Evolutionary conservation across 176 grass and related monocot genomes (phyloP), one percentile per base, ranked within the genome.

Genomic region (Cymbopogon citratus): DNA sequence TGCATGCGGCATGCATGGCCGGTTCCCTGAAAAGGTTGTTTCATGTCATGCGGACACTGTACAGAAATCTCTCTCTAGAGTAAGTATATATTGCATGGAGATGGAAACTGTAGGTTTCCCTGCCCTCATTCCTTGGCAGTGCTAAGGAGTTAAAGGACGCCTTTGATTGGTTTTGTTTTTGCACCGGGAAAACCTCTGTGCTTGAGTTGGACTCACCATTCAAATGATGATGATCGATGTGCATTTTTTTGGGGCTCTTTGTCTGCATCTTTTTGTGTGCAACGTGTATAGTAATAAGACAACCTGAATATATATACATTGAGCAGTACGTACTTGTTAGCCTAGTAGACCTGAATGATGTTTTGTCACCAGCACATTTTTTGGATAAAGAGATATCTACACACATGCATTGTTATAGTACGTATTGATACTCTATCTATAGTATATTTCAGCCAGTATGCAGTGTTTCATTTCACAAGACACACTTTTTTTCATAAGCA

Each of bases 91-190:
- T 69, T 85, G 27, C 59, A 66, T 63, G 68, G 19, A 80, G 25
- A 89, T 36, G 86, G 75, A 85, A 80, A 81, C 85, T 91, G 72
- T 34, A 61, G 38, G 45, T 31, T 74, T 81, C 16, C 52, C 66
- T 82, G 48, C 28, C 25, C 19, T 44, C n/a, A 36, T 88, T 82
- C 82, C 78, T 64, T 82, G 62, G 5, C 63, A 39, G 24, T 87
- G 89, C 66, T 84, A 81, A 85, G 73, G 41, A 79, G 7, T 80
- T 60, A 68, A 88, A 84, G 76, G 16, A 9, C 29, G 19, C 72
- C 52, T 36, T 54, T 61, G 39, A 73, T 31, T 63, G 66, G 10
- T 52, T 21, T 57, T 80, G 59, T 56, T 65, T 72, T 72, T 56
- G 16, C 59, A 79, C 29, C 18, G 2, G 35, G 18, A 43, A 12